Conservation (phyloP, 805 yeast genomes). For the Ascoidea tarda region DNA sequence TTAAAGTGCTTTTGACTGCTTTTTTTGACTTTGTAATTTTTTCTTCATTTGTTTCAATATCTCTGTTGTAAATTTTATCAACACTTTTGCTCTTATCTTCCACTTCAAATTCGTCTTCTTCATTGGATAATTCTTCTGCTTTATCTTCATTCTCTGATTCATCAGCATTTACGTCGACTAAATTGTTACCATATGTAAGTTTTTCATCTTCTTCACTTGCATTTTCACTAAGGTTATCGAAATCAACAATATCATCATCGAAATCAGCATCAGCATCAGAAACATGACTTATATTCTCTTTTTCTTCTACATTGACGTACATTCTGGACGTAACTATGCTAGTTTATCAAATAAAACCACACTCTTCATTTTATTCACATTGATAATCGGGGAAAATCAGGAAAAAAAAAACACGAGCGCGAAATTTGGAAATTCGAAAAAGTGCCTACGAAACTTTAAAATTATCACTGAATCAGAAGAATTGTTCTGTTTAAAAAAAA, state of each 20-base stretch:
- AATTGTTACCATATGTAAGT: background rate
- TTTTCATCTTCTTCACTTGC: background rate
- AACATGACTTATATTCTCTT: background rate
- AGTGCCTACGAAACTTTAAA: too few relatives aligned
- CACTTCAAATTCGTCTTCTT: background rate
- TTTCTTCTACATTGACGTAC: background rate
- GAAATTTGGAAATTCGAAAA: too few relatives aligned
- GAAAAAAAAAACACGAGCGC: too few relatives aligned
- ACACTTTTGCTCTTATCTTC: background rate
- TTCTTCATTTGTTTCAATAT: background rate
- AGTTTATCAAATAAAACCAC: too few relatives aligned
- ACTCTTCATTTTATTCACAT: too few relatives aligned
- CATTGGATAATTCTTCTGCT: background rate
- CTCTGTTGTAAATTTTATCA: background rate
- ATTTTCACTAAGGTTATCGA: background rate
- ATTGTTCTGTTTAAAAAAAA: too few relatives aligned
- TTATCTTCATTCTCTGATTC: background rate
- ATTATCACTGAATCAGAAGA: too few relatives aligned
- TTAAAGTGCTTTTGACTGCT: background rate
- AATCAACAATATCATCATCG: background rate
- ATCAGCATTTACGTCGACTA: background rate
- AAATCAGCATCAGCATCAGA: conserved; percentile 6
- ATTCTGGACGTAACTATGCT: too few relatives aligned
- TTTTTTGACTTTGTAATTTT: background rate
- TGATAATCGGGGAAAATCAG: too few relatives aligned